Conservation (phyloP, 768 basidiomycete genomes). For the Suillus hirtellus region DNA sequence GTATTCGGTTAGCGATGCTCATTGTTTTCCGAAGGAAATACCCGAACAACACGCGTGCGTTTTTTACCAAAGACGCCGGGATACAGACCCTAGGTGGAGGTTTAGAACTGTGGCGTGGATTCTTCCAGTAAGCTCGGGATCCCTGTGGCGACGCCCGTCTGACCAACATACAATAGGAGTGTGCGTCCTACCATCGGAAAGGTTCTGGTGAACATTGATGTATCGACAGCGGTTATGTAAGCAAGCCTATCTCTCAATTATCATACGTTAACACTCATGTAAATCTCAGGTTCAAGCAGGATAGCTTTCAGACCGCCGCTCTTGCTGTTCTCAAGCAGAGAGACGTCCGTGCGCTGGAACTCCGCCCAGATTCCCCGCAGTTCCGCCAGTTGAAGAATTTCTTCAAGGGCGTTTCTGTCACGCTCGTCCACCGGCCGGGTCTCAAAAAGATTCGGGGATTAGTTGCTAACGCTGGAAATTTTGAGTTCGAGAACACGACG, state of each 20-base stretch:
- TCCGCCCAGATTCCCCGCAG: conserved; percentile 21
- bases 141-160: background rate
- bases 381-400: conserved; percentile 39
- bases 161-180: conserved; percentile 34
- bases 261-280: background rate
- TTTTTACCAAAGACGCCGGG: conserved; percentile 40
- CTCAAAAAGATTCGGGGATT: conserved; percentile 40
- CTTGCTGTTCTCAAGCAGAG: conserved; percentile 27
- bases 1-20: background rate
- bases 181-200: conserved; percentile 43
- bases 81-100: conserved; percentile 27
- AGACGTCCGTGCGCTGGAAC: conserved; percentile 32
- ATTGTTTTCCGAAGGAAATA: conserved; percentile 34
- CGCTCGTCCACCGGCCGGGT: conserved; percentile 25
- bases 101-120: conserved; percentile 49
- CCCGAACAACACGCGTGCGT: conserved; percentile 47
- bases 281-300: conserved; percentile 28
- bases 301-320: conserved; percentile 30
- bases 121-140: conserved; percentile 45
- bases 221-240: conserved; percentile 47
- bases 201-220: conserved; percentile 50
- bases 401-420: conserved; percentile 38
- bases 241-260: background rate
- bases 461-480: conserved; percentile 39
- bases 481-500: conserved; percentile 41